Percentiles rank a stretch among this genome's conserved stretches.
phyloP scores from a whole-genome alignment of 2,329 filamentous ascomycete species.

The Biscogniauxia mediterranea region DNA sequence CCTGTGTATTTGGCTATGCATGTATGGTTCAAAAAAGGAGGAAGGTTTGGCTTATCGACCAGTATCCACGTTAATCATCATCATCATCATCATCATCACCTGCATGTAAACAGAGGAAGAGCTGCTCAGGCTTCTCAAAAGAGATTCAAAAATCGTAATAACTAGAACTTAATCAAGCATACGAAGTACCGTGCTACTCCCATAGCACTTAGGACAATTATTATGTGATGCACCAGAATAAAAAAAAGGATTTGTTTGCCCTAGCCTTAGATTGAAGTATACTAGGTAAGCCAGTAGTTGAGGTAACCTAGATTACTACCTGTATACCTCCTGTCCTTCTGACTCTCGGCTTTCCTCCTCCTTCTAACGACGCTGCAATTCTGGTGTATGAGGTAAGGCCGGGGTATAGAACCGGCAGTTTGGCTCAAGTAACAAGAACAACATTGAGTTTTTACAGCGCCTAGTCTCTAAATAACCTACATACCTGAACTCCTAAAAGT shows the following conservation, averaged over 20 bases:
- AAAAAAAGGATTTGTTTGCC: background rate
- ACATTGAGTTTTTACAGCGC: no score
- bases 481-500: no score
- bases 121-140: background rate
- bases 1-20: background rate
- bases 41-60: background rate
- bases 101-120: background rate
- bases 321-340: no score
- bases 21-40: background rate
- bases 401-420: no score
- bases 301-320: no score
- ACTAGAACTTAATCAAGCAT: background rate
- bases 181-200: background rate
- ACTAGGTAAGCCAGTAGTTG: no score
- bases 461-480: no score
- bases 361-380: no score
- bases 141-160: background rate
- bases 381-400: no score
- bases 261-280: no score
- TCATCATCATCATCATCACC: background rate
- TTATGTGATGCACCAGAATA: background rate
- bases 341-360: no score
- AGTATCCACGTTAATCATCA: background rate
- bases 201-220: background rate
- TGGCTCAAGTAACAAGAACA: no score